These are phyloP conservation scores for Xylaria telfairii DNA, from an alignment of 495 filamentous ascomycete species.

Conservation along the genomic window DNA sequence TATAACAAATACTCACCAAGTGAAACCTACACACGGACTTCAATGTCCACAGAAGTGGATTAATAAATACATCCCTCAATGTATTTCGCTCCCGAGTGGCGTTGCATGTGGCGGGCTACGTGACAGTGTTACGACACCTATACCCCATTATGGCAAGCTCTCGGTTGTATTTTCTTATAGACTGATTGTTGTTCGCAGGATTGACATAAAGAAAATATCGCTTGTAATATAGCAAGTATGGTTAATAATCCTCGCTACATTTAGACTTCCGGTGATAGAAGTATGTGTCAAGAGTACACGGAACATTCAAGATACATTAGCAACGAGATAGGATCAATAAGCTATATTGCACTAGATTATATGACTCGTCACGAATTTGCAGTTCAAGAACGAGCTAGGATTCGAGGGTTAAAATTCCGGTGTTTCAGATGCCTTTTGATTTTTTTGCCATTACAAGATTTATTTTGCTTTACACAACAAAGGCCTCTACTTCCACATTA, in stretches of 20 bases:
- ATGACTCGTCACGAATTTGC: not conserved
- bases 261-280: not conserved
- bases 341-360: not conserved
- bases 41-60: too few relatives aligned
- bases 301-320: not conserved
- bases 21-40: not conserved
- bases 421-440: slow-evolving; percentile 17
- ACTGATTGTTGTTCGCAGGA: not conserved
- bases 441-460: slow-evolving; percentile 15
- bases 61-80: too few relatives aligned
- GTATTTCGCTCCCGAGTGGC: not conserved
- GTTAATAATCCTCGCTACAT: too few relatives aligned
- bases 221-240: not conserved
- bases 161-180: not conserved
- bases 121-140: too few relatives aligned
- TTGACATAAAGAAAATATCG: not conserved
- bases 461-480: slow-evolving; percentile 9
- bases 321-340: not conserved
- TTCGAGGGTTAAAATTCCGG: not conserved
- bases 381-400: slow-evolving; percentile 1
- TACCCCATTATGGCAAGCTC: not conserved
- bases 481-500: slow-evolving; percentile 11
- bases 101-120: too few relatives aligned
- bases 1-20: not conserved
- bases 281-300: not conserved